Evolutionary conservation across 208 protist species (phyloP).

Genomic region (Acanthamoeba royreba): DNA sequence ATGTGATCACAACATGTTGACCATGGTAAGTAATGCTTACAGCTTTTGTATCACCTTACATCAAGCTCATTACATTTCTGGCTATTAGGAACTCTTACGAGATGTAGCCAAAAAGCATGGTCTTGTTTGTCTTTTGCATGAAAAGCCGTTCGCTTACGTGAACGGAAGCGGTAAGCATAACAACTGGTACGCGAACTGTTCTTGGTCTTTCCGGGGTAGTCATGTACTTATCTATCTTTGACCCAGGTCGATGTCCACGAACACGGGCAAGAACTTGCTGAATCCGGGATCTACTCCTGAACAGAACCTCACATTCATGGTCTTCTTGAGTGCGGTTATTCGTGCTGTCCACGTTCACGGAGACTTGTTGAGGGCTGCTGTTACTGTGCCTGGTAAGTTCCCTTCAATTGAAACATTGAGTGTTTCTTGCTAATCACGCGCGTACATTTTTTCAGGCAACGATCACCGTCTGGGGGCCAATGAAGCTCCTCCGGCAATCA

Average conservation of each 20-base stretch:
- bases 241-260: conserved; percentile 65
- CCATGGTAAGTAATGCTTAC: conserved; percentile 61
- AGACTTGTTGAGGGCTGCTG: conserved; percentile 78
- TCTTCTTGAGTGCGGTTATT: conserved; percentile 68
- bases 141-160: conserved; percentile 87
- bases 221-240: neutral
- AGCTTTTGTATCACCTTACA: neutral
- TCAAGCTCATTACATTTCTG: neutral
- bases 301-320: conserved; percentile 67
- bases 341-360: conserved; percentile 77
- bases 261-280: conserved; percentile 71
- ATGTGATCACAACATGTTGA: conserved; percentile 77
- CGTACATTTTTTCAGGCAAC: conserved; percentile 72
- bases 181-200: conserved; percentile 78
- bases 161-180: conserved; percentile 89
- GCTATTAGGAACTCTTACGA: conserved; percentile 48
- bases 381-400: conserved; percentile 53
- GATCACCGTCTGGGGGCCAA: conserved; percentile 84
- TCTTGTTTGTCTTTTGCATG: conserved; percentile 81
- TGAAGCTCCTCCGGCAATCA: conserved; percentile 87
- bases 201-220: neutral
- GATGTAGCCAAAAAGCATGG: conserved; percentile 72
- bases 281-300: conserved; percentile 55
- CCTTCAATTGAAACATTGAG: neutral
- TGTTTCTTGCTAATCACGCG: neutral